Evolutionary conservation across 306 rosid species (phyloP).

Genomic region (Begonia masoniana): DNA sequence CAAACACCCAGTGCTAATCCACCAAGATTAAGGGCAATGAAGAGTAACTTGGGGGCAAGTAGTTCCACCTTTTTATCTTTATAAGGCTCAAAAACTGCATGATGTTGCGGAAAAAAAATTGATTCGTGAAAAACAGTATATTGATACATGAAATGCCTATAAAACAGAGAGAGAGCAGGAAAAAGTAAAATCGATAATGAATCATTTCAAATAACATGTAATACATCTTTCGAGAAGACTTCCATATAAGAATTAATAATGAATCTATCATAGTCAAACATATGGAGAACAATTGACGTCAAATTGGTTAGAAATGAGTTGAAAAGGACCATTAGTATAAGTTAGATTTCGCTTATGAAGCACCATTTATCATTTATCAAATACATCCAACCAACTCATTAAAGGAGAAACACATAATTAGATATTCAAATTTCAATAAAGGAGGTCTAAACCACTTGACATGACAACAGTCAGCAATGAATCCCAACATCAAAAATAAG

Average conservation of each 20-base stretch:
- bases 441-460: too few species aligned
- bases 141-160: too few species aligned
- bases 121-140: too few species aligned
- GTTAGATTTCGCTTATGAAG: background rate
- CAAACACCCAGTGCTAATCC: conserved; percentile 70
- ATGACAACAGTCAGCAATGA: too few species aligned
- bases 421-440: too few species aligned
- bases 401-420: too few species aligned
- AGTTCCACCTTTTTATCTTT: conserved; percentile 89
- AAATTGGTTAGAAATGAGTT: too few species aligned
- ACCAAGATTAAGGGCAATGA: conserved; percentile 89
- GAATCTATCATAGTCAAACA: background rate
- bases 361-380: background rate
- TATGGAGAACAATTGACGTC: too few species aligned
- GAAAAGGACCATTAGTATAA: too few species aligned
- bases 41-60: conserved; percentile 79
- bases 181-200: background rate
- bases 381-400: background rate
- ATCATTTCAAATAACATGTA: background rate
- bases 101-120: background rate
- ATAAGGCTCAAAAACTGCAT: conserved; percentile 96
- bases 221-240: background rate
- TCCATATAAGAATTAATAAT: too few species aligned
- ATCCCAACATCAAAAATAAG: background rate
- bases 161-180: background rate